Evolutionary conservation across 495 filamentous ascomycete genomes (phyloP).

Genomic region (Cercophora scortea): DNA sequence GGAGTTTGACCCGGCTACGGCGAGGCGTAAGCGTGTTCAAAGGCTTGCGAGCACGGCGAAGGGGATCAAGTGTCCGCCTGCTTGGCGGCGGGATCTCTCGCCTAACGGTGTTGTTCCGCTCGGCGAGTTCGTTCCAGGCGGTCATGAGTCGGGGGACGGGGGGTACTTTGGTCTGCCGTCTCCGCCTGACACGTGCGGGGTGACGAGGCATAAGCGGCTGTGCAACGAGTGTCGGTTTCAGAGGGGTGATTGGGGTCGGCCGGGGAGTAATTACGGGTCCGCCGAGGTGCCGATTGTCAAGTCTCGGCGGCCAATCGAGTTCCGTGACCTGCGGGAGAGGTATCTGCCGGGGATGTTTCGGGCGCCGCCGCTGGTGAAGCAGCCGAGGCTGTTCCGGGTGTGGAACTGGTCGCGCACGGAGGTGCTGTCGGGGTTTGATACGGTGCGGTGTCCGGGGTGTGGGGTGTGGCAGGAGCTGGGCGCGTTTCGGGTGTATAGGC

Average conservation of each 20-base stretch:
- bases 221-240: slow-evolving; percentile 3
- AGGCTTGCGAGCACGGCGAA: background rate
- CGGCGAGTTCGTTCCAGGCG: background rate
- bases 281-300: background rate
- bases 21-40: background rate
- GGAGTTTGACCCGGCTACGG: slow-evolving; percentile 3
- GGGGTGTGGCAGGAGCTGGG: slow-evolving; percentile 3
- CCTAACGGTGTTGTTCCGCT: background rate
- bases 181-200: slow-evolving; percentile 1
- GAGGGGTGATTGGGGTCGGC: slow-evolving; percentile 1
- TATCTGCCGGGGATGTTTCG: background rate
- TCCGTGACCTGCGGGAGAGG: background rate
- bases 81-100: background rate
- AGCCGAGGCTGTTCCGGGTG: background rate
- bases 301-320: background rate
- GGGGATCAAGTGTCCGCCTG: background rate
- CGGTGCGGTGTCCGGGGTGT: background rate
- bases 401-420: background rate
- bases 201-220: slow-evolving; percentile 7
- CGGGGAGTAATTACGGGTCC: background rate
- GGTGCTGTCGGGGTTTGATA: background rate
- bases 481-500: background rate
- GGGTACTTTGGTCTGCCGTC: background rate
- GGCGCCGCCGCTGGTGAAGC: background rate
- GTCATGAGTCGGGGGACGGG: background rate